These are phyloP conservation scores for Nematocida minor DNA, from an alignment of 371 early-diverging fungal genomes.

Conservation along the genomic window DNA sequence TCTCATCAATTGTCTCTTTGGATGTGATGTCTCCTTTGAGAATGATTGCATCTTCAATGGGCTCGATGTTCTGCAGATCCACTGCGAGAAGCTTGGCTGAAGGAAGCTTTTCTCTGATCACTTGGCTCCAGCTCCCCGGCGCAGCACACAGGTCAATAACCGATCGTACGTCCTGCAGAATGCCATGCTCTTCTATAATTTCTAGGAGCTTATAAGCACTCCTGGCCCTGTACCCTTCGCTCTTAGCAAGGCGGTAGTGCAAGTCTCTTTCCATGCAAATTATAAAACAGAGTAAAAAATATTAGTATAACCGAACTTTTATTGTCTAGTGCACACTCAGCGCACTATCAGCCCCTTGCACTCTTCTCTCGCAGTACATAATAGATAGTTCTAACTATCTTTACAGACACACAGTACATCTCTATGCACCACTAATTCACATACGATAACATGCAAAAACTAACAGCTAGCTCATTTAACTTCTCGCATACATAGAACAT, in stretches of 20 bases:
- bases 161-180: constrained; percentile 34
- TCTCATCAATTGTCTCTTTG: constrained; percentile 76
- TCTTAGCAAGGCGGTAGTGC: constrained; percentile 68
- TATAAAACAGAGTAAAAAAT: no score
- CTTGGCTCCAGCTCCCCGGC: constrained; percentile 64
- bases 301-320: no score
- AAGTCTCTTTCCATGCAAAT: constrained; percentile 73
- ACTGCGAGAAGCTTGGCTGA: constrained; percentile 77
- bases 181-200: constrained; percentile 54
- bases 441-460: neutral
- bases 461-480: neutral
- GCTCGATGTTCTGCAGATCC: constrained; percentile 93
- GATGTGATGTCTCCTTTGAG: constrained; percentile 97
- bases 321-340: no score
- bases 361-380: no score
- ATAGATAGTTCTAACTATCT: no score
- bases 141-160: constrained; percentile 64
- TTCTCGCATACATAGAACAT: no score
- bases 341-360: no score
- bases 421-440: neutral
- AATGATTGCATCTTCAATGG: constrained; percentile 81
- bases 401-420: no score
- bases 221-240: constrained; percentile 61
- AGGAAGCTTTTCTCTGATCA: constrained; percentile 56
- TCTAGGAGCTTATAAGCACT: constrained; percentile 63